Percentiles rank a stretch among this genome's conserved stretches.
Conservation (phyloP, 1,139 yeast species). For the Oligophagozyma castellii region DNA sequence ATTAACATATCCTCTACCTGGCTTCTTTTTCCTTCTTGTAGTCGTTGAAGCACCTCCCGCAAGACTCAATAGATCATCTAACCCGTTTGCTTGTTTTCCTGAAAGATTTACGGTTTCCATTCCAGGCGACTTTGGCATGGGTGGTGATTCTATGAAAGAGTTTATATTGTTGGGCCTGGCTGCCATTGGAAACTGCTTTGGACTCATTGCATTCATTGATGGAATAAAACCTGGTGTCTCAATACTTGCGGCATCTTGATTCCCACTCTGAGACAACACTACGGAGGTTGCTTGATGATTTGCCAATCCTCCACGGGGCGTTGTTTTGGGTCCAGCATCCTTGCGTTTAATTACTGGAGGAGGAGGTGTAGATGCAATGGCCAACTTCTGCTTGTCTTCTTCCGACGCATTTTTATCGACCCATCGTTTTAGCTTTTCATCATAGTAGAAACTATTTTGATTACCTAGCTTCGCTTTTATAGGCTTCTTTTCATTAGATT, state of each 20-base stretch:
- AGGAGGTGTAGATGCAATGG: conserved; percentile 63
- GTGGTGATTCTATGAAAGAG: too few species aligned
- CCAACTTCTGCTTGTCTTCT: conserved; percentile 47
- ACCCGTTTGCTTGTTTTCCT: conserved; percentile 29
- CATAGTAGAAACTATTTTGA: conserved; percentile 57
- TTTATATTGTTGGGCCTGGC: neutral
- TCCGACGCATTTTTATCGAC: conserved; percentile 58
- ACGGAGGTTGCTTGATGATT: conserved; percentile 1
- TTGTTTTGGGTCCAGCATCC: conserved; percentile 23
- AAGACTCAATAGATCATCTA: conserved; percentile 53
- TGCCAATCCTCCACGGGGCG: conserved; percentile 20
- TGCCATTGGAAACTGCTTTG: neutral
- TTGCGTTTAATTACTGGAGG: conserved; percentile 37
- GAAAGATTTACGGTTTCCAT: conserved; percentile 7
- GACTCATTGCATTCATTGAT: neutral
- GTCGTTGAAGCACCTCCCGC: conserved; percentile 19
- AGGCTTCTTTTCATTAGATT: conserved; percentile 57
- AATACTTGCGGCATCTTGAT: conserved; percentile 2
- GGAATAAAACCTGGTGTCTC: conserved; percentile 1
- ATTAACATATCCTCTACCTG: conserved; percentile 67
- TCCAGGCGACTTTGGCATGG: conserved; percentile 1
- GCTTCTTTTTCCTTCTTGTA: conserved; percentile 34
- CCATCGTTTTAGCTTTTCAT: conserved; percentile 80
- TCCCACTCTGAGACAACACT: too few species aligned
- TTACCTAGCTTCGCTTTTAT: conserved; percentile 81